phyloP scores from a whole-genome alignment of 345 rosid genomes.

The Aquilaria sinensis region DNA sequence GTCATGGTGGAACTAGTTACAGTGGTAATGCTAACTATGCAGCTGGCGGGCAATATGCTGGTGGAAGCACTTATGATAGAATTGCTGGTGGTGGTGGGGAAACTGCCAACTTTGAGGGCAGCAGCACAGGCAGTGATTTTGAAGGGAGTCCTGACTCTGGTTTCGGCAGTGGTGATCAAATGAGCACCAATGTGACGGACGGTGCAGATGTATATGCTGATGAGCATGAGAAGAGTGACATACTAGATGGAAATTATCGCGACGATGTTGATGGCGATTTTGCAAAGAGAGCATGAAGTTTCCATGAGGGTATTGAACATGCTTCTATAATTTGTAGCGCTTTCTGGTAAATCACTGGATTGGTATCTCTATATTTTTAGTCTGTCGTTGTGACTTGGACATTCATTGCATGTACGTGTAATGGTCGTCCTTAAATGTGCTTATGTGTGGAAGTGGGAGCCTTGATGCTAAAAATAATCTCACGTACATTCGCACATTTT shows the following conservation, averaged over 20 bases:
- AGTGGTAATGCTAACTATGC: neutral
- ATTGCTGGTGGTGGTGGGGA: slow-evolving; percentile 1
- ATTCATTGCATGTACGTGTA: too few species aligned
- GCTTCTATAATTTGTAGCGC: too few species aligned
- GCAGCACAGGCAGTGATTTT: neutral
- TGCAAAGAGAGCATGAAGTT: neutral
- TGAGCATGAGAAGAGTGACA: neutral
- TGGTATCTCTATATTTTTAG: too few species aligned
- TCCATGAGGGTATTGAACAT: neutral
- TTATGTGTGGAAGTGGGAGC: too few species aligned
- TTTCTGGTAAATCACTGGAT: too few species aligned
- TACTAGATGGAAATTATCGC: neutral
- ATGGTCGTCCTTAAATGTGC: too few species aligned
- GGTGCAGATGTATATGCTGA: neutral
- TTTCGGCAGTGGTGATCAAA: neutral
- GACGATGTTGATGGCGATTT: slow-evolving; percentile 1
- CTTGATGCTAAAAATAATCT: too few species aligned
- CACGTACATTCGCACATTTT: too few species aligned
- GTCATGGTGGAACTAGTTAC: neutral
- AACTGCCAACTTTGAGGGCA: neutral
- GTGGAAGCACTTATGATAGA: neutral
- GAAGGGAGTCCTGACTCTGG: neutral
- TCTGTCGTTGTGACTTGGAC: too few species aligned
- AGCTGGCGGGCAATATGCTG: neutral
- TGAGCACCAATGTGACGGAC: neutral